phyloP scores from a whole-genome alignment of 192 early-diverging fungal genomes.

The Coemansia reversa region DNA sequence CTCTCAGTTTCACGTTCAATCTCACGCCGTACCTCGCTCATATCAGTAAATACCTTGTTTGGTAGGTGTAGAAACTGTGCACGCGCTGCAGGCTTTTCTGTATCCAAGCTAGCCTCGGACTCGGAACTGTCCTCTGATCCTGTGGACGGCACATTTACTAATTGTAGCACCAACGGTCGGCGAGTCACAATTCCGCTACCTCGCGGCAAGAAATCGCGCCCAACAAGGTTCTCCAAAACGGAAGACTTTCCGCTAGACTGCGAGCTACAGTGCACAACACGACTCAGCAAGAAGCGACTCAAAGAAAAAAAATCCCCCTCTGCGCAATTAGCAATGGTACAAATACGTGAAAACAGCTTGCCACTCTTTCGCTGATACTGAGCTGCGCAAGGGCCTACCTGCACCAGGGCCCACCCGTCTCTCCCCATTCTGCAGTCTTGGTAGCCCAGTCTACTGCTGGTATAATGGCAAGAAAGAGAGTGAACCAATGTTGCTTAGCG shows the following conservation, averaged over 20 bases:
- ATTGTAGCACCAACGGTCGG: slow-evolving; percentile 76
- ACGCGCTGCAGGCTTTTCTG: slow-evolving; percentile 29
- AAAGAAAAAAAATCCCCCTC: neutral
- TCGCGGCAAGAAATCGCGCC: slow-evolving; percentile 96
- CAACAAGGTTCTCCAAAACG: slow-evolving; percentile 98
- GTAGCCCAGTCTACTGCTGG: neutral
- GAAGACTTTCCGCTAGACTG: slow-evolving; percentile 93
- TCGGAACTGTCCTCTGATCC: slow-evolving; percentile 5
- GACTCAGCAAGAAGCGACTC: neutral
- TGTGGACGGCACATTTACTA: slow-evolving; percentile 59
- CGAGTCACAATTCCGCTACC: slow-evolving; percentile 86
- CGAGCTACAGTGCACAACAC: slow-evolving; percentile 49
- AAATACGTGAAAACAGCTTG: neutral
- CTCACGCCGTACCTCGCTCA: slow-evolving; percentile 73
- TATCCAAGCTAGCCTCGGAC: slow-evolving; percentile 2
- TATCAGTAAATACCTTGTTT: slow-evolving; percentile 73
- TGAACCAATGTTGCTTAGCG: neutral
- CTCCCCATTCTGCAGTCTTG: neutral
- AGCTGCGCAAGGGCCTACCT: neutral
- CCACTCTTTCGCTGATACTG: neutral
- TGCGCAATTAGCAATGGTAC: neutral
- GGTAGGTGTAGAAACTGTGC: slow-evolving; percentile 77
- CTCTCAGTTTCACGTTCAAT: slow-evolving; percentile 79
- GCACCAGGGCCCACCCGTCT: neutral
- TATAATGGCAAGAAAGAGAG: neutral